Percentiles rank a stretch among this genome's conserved stretches.
These are phyloP conservation scores for Stagonosporopsis cucurbitacearum DNA, from an alignment of 2,329 filamentous ascomycete genomes.

Conservation along the genomic window DNA sequence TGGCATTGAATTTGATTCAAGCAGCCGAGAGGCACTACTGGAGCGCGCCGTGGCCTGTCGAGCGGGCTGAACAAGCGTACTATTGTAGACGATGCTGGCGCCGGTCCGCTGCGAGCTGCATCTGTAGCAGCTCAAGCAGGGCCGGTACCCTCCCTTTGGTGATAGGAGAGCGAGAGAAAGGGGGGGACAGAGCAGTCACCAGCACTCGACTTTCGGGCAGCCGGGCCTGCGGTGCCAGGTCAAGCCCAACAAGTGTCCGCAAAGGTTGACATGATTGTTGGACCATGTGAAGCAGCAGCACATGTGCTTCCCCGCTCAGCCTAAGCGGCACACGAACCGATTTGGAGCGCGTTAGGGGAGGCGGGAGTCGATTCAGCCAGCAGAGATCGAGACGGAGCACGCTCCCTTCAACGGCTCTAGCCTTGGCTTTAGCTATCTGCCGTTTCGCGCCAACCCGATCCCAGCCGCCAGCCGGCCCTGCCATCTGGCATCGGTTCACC, in stretches of 20 bases:
- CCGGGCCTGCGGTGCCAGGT: slow-evolving; percentile 8
- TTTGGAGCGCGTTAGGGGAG: slow-evolving; percentile 29
- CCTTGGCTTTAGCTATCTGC: slow-evolving; percentile 44
- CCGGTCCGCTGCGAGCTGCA: slow-evolving; percentile 14
- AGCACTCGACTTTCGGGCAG: slow-evolving; percentile 1
- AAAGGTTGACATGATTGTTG: slow-evolving; percentile 1
- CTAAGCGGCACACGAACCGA: slow-evolving; percentile 37
- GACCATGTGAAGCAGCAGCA: slow-evolving; percentile 12
- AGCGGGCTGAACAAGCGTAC: slow-evolving; percentile 14
- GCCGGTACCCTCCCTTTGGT: neutral
- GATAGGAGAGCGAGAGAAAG: slow-evolving; percentile 8
- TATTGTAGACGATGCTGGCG: slow-evolving; percentile 26
- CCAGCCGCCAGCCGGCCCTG: slow-evolving; percentile 22
- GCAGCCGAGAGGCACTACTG: slow-evolving; percentile 35
- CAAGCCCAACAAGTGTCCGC: neutral
- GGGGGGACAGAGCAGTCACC: neutral
- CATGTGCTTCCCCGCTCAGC: slow-evolving; percentile 21
- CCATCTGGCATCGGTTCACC: slow-evolving; percentile 31
- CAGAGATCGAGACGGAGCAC: slow-evolving; percentile 10
- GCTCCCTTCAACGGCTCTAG: slow-evolving; percentile 18
- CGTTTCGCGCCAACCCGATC: slow-evolving; percentile 33
- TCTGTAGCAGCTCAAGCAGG: slow-evolving; percentile 7
- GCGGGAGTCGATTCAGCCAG: slow-evolving; percentile 12
- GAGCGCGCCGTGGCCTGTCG: slow-evolving; percentile 39
- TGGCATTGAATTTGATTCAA: slow-evolving; percentile 43